Evolutionary conservation across 345 rosid genomes (phyloP).

Genomic region (Camelina laxa): DNA sequence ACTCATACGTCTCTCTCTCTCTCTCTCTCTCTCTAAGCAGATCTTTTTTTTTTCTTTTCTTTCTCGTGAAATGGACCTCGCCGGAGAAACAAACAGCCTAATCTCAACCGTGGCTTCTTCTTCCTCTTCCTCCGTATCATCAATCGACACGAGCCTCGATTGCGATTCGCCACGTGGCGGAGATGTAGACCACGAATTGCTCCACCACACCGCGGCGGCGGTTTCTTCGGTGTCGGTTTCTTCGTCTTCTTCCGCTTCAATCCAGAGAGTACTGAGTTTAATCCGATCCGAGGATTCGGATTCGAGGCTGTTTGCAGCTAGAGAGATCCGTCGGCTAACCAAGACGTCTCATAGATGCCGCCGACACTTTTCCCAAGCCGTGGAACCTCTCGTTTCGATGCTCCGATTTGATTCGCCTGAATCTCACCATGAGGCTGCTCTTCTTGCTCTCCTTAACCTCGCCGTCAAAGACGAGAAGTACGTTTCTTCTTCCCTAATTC

Average conservation of each 20-base stretch:
- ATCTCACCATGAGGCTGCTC: constrained; percentile 68
- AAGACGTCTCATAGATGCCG: constrained; percentile 89
- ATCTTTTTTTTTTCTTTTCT: constrained; percentile 33
- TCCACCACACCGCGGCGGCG: constrained; percentile 40
- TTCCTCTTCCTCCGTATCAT: constrained; percentile 48
- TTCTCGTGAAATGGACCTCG: constrained; percentile 40
- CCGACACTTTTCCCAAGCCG: constrained; percentile 72
- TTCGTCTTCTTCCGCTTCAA: constrained; percentile 54
- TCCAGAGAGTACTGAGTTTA: constrained; percentile 57
- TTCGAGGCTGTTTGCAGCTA: constrained; percentile 76
- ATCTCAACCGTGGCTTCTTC: constrained; percentile 31
- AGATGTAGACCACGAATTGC: constrained; percentile 52
- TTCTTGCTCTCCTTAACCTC: constrained; percentile 93
- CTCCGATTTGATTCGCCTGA: constrained; percentile 57
- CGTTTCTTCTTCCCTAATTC: constrained; percentile 20
- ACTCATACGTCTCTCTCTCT: constrained; percentile 33
- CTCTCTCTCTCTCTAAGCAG: constrained; percentile 30
- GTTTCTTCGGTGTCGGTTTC: constrained; percentile 22
- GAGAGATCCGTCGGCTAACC: constrained; percentile 88
- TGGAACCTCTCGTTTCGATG: constrained; percentile 82
- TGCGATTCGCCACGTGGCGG: constrained; percentile 61
- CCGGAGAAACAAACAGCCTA: constrained; percentile 32
- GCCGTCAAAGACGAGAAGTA: constrained; percentile 98
- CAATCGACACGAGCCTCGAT: constrained; percentile 50
- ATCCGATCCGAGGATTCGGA: constrained; percentile 58